Evolutionary conservation across 805 yeast genomes (phyloP), one percentile per base, ranked within the genome.

Genomic region (Myxozyma mucilagina): DNA sequence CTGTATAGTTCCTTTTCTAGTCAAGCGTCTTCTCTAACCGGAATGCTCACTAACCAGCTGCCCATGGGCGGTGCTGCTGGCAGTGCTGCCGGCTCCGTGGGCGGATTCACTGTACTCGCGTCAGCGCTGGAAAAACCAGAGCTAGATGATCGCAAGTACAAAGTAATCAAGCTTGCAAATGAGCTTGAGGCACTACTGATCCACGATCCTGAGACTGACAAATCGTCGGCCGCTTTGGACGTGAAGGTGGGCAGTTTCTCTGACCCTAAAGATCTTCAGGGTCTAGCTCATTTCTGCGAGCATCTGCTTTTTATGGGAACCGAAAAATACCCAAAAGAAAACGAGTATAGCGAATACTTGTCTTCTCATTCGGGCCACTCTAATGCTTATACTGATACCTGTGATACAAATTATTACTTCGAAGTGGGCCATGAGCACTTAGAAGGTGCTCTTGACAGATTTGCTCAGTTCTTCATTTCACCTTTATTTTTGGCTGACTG

Each of bases 261-360:
- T 50, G 97, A 93, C 66, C 93, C 96, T 0, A 77, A 75, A 5
- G 80, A 79, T 4, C 67, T 87, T 1, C 84, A 84, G 0, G 99
- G 99, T 0, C 70, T 93, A 41, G 98, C 98, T 0, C 99, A 93
- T 75, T 80, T 90, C 60, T 87, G 96, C 68, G 97, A 90, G 70
- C 97, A 90, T 72, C 78, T 87, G 79, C 76, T 87, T 62, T 87
- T 87, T 73, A 86, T 87, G 90, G 93, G 93, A 20, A 87, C 93
- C 5, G 78, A 80, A 63, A 87, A 87, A 73, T 87, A 84, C 70
- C 94, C 93, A 0, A 77, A 79, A 51, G 94, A 87, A 69, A 86
- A 86, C 71, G 93, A 86, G 64, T 87, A 87, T 72, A 75, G 87
- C 48, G 83, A 86, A 54, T 94, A 80, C 72, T 76, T 93, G 57